Percentiles rank a stretch among this genome's conserved stretches.
phyloP scores from a whole-genome alignment of 192 early-diverging fungal species.

The Coemansia sp. region DNA sequence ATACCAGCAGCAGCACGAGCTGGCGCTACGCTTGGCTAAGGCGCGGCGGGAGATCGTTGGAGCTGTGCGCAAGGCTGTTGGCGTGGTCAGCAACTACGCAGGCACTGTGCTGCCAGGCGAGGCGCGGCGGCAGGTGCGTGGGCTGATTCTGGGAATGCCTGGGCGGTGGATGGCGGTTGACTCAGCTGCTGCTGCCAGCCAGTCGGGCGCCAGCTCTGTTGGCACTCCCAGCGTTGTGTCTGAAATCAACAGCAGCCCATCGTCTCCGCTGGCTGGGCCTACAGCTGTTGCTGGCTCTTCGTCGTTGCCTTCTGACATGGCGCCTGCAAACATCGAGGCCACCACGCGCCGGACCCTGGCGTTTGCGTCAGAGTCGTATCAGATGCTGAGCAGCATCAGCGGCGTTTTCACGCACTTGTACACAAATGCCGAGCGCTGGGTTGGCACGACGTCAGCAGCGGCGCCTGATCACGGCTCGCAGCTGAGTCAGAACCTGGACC shows the following conservation, averaged over 20 bases:
- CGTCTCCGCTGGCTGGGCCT: neutral
- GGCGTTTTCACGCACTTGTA: slow-evolving; percentile 36
- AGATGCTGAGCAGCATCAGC: slow-evolving; percentile 43
- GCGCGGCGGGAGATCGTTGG: slow-evolving; percentile 83
- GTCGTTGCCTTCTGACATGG: neutral
- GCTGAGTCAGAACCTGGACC: slow-evolving; percentile 1
- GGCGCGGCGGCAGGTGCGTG: slow-evolving; percentile 75
- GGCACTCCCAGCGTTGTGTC: slow-evolving; percentile 29
- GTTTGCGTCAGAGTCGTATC: slow-evolving; percentile 51
- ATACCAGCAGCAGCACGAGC: slow-evolving; percentile 20
- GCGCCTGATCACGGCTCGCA: neutral
- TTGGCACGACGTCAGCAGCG: slow-evolving; percentile 5
- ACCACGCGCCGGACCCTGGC: slow-evolving; percentile 36
- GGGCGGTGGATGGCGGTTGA: slow-evolving; percentile 60
- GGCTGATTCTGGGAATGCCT: slow-evolving; percentile 83
- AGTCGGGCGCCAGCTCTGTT: slow-evolving; percentile 7
- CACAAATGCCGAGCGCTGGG: slow-evolving; percentile 46
- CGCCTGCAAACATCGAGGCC: slow-evolving; percentile 38
- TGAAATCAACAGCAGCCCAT: neutral
- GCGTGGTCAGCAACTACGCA: slow-evolving; percentile 85
- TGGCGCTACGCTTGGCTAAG: slow-evolving; percentile 48
- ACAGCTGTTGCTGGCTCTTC: neutral
- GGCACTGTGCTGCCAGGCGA: slow-evolving; percentile 80
- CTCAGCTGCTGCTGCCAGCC: slow-evolving; percentile 11
- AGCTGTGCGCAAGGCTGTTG: slow-evolving; percentile 84